phyloP scores from a whole-genome alignment of 139 green algal genomes.

The Chlorella ohadii region DNA sequence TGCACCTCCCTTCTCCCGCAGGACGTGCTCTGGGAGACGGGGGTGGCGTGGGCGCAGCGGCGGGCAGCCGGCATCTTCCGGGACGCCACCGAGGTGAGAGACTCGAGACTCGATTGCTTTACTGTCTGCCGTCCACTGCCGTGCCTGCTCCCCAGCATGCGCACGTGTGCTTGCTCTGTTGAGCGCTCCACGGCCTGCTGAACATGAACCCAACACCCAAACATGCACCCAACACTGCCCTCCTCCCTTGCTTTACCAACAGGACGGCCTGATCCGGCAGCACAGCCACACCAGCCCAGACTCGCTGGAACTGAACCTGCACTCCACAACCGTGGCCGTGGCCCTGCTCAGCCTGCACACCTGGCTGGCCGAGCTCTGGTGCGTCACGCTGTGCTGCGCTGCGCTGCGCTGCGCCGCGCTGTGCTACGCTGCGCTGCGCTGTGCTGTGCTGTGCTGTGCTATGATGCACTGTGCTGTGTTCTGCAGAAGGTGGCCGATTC shows the following conservation, averaged over 20 bases:
- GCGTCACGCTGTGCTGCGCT: background rate
- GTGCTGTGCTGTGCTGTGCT: background rate
- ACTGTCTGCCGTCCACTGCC: background rate
- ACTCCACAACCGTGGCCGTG: conserved; percentile 30
- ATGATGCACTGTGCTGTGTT: background rate
- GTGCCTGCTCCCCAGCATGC: too few relatives aligned
- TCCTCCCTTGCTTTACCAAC: background rate
- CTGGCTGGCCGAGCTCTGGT: conserved; percentile 41
- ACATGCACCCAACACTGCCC: too few relatives aligned
- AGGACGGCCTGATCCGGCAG: conserved; percentile 14
- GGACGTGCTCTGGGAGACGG: conserved; percentile 82
- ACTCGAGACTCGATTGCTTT: too few relatives aligned
- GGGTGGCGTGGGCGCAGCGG: conserved; percentile 70
- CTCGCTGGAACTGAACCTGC: conserved; percentile 27
- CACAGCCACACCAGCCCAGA: conserved; percentile 2
- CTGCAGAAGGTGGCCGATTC: too few relatives aligned
- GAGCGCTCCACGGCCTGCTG: too few relatives aligned
- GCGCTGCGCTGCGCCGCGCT: background rate
- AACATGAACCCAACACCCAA: too few relatives aligned
- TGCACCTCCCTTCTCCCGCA: too few relatives aligned
- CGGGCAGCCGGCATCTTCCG: conserved; percentile 32
- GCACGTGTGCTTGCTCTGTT: background rate
- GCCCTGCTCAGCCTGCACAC: conserved; percentile 36
- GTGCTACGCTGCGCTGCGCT: too few relatives aligned
- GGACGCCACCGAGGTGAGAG: background rate